Conservation (phyloP, 179 eudicot species). For the Kewa caespitosa region DNA sequence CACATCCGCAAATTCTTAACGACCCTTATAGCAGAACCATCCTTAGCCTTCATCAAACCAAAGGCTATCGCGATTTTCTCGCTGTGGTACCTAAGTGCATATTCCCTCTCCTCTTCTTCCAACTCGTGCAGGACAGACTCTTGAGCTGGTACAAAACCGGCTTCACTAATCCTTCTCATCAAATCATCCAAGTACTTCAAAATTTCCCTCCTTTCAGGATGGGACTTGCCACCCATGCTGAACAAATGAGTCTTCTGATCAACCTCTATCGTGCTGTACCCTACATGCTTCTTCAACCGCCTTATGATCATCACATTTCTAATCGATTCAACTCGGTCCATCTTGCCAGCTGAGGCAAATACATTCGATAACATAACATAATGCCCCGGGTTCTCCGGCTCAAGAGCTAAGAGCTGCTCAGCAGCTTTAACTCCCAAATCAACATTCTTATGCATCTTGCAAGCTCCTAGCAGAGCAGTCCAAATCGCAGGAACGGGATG, state of each 20-base stretch:
- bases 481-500: constrained; percentile 25
- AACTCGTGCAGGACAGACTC: constrained; percentile 37
- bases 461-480: constrained; percentile 42
- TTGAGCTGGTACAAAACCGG: constrained; percentile 29
- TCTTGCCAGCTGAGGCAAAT: constrained; percentile 34
- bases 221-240: constrained; percentile 37
- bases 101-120: constrained; percentile 37
- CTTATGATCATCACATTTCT: constrained; percentile 29
- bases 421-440: constrained; percentile 33
- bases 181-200: constrained; percentile 33
- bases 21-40: constrained; percentile 15
- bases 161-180: constrained; percentile 31
- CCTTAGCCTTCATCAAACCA: constrained; percentile 31
- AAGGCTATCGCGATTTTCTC: constrained; percentile 37
- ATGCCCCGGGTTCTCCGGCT: constrained; percentile 35
- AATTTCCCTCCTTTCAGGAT: constrained; percentile 23
- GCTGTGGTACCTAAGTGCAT: constrained; percentile 36
- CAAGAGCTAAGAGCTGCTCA: constrained; percentile 31
- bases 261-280: constrained; percentile 33
- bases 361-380: constrained; percentile 37
- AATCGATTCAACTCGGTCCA: constrained; percentile 32
- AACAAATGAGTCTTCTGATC: constrained; percentile 32
- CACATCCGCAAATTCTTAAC: constrained; percentile 40
- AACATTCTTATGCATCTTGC: constrained; percentile 35
- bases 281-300: constrained; percentile 33